These are phyloP conservation scores for Neospermospora avenae DNA, from an alignment of 2,329 filamentous ascomycete species.

Conservation along the genomic window DNA sequence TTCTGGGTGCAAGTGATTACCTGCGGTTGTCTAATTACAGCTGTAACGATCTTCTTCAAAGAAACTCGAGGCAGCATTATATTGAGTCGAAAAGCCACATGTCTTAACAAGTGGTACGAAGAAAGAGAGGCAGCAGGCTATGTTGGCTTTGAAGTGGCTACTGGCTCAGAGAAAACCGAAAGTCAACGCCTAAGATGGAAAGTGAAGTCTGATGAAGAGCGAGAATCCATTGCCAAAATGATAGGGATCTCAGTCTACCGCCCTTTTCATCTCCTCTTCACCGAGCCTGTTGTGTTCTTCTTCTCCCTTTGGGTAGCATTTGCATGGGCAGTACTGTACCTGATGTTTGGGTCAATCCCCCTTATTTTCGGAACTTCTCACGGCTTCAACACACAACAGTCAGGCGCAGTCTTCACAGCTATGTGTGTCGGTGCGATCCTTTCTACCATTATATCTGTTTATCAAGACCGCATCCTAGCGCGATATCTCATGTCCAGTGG, in stretches of 20 bases:
- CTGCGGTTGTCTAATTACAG: conserved; percentile 58
- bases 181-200: conserved; percentile 70
- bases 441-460: conserved; percentile 66
- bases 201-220: conserved; percentile 74
- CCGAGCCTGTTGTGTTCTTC: conserved; percentile 76
- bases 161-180: conserved; percentile 25
- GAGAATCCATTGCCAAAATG: conserved; percentile 64
- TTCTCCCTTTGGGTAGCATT: conserved; percentile 91
- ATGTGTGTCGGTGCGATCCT: conserved; percentile 66
- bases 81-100: conserved; percentile 68
- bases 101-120: conserved; percentile 77
- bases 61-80: conserved; percentile 83
- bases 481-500: conserved; percentile 38
- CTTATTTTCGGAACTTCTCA: conserved; percentile 70
- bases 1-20: conserved; percentile 82
- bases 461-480: conserved; percentile 65
- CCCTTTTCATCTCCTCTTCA: conserved; percentile 74
- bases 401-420: conserved; percentile 69
- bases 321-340: conserved; percentile 83
- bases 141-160: conserved; percentile 48
- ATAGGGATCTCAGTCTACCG: conserved; percentile 71
- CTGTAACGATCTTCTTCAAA: conserved; percentile 68
- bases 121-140: conserved; percentile 56
- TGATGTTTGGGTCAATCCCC: conserved; percentile 78
- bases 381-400: conserved; percentile 63